Base-by-base conservation (phyloP, 2,329 filamentous ascomycete species). In the Penicillium brasilianum region DNA sequence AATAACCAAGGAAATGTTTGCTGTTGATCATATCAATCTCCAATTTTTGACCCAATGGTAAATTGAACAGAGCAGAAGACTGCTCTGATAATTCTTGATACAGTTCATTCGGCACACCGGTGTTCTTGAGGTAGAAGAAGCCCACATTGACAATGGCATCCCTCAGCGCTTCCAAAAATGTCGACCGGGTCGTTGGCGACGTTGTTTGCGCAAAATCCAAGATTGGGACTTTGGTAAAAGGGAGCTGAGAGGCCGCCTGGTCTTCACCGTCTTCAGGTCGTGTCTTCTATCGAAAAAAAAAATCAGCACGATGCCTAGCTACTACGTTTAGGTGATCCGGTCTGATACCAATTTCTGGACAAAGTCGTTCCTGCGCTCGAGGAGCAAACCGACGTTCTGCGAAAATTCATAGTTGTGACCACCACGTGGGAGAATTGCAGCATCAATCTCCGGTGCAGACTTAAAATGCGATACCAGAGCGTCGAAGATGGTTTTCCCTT, bases 21-120 rank as follows among this genome's bases (percentile, higher is more conserved):
- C 72, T 76, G 43, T 77, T 73, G 14, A 76, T 69, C 75, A 77
- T 84, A 64, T 79, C 80, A 2, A 83, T 81, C 41, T 82, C 76
- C 59, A 82, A 73, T 63, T 83, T 83, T 63, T 80, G 80, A 58
- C 81, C 76, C 5, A 77, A 69, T 0, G 80, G 75, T 2, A 82
- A 66, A 2, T 75, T 68, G 57, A 83, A 84, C 57, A 84, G 79
- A 2, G 37, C 51, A 30, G 37, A 32, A 4, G 51, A 54, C 37
- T 54, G 51, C 25, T 54, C 51, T 2, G 39, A 41, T 22, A 54
- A 30, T 4, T 6, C 36, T 30, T 32, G 51, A 37, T 54, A 54
- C 7, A 54, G 14, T n/a, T 54, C 36, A 10, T 32, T 3, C 10
- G 51, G n/a, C 0, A 54, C 25, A n/a, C 51, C 22, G 1, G 51